Evolutionary conservation across 768 basidiomycete species (phyloP).

Genomic region (Mycena epipterygia): DNA sequence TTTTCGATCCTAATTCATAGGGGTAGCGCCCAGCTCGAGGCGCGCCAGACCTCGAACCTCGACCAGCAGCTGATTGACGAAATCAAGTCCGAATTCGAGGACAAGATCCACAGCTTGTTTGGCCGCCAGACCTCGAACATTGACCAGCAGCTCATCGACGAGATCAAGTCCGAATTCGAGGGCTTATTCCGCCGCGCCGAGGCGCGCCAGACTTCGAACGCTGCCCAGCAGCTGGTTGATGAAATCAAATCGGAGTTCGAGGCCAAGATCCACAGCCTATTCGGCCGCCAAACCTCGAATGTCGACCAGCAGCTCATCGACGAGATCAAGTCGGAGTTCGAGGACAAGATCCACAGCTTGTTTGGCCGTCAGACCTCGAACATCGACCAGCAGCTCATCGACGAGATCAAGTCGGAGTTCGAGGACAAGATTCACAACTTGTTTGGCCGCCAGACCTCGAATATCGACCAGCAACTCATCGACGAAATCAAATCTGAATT

Average conservation of each 20-base stretch:
- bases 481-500: too few species aligned
- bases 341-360: not conserved
- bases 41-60: constrained; percentile 12
- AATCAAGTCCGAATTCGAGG: not conserved
- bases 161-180: not conserved
- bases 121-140: not conserved
- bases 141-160: not conserved
- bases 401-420: too few species aligned
- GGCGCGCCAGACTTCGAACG: not conserved
- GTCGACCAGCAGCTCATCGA: not conserved
- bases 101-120: not conserved
- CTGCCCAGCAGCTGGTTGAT: not conserved
- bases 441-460: too few species aligned
- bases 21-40: not conserved
- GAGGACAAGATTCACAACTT: too few species aligned
- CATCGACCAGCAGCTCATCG: not conserved
- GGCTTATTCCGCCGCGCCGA: not conserved
- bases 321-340: not conserved
- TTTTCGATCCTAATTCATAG: not conserved
- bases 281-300: constrained; percentile 2
- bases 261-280: not conserved
- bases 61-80: constrained; percentile 1
- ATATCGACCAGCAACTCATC: not conserved
- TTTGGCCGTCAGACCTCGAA: constrained; percentile 2
- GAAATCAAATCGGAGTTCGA: not conserved